A percentile compares a stretch with the other conserved stretches of the same genome.
phyloP scores from a whole-genome alignment of 2,329 filamentous ascomycete genomes.

The Trichophyton rubrum region DNA sequence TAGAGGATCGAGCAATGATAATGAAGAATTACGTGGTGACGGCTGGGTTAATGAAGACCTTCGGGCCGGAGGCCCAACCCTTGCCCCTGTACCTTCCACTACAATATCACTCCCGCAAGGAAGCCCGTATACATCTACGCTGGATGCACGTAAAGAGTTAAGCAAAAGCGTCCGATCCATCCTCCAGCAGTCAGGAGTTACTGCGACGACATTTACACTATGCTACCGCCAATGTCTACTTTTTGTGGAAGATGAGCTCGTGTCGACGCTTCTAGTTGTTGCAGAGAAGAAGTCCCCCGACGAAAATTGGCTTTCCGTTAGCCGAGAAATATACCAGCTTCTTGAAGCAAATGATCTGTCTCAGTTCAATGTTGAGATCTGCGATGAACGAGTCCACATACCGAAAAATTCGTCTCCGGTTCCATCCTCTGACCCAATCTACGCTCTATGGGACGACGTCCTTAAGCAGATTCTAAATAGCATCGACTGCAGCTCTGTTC shows the following conservation, averaged over 20 bases:
- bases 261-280: neutral
- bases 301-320: neutral
- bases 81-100: neutral
- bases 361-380: too few species aligned
- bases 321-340: neutral
- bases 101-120: neutral
- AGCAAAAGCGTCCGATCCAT: neutral
- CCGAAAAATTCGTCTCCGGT: neutral
- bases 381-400: too few species aligned
- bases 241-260: neutral
- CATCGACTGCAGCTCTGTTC: neutral
- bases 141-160: neutral
- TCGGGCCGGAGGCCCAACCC: neutral
- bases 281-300: neutral
- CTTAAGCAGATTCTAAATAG: neutral
- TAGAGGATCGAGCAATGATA: neutral
- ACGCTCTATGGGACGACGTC: too few species aligned
- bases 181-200: neutral
- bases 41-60: neutral
- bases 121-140: neutral
- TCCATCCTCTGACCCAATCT: neutral
- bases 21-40: neutral
- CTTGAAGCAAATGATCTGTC: neutral
- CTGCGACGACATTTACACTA: neutral
- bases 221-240: neutral